Evolutionary conservation across 306 rosid species (phyloP).

Genomic region (Prunus salicina): DNA sequence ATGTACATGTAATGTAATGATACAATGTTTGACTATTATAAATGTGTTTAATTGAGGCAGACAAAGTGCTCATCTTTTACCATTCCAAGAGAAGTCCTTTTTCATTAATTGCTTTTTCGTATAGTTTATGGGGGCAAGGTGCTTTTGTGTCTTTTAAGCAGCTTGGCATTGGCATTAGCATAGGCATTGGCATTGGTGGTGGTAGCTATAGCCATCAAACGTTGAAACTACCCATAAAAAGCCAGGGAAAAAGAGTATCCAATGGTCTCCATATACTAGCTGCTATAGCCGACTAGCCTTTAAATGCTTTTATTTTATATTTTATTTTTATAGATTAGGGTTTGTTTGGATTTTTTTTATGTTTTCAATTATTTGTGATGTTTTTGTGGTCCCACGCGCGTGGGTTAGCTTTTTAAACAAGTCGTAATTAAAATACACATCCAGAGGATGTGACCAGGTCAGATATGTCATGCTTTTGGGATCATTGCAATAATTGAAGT

Average conservation of each 20-base stretch:
- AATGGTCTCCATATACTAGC: conserved; percentile 18
- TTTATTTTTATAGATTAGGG: neutral
- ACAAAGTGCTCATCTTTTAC: conserved; percentile 59
- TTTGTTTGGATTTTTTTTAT: neutral
- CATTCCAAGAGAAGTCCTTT: conserved; percentile 40
- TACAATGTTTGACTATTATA: conserved; percentile 38
- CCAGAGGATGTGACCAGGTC: conserved; percentile 50
- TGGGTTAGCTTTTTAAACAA: conserved; percentile 44
- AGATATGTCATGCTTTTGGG: conserved; percentile 85
- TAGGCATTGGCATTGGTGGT: neutral
- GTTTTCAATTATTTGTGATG: neutral
- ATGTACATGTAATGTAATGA: no score
- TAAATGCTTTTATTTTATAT: neutral
- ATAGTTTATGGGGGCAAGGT: conserved; percentile 28
- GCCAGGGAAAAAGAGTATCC: conserved; percentile 26
- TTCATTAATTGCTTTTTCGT: neutral
- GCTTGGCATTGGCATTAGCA: neutral
- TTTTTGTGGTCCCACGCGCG: conserved; percentile 56
- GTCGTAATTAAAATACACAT: conserved; percentile 37
- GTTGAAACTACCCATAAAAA: conserved; percentile 18
- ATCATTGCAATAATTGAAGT: conserved; percentile 93
- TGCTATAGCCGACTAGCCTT: neutral
- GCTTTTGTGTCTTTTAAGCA: conserved; percentile 37
- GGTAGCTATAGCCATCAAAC: neutral
- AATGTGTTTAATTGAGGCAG: conserved; percentile 36